Percentiles rank a stretch among this genome's conserved stretches.
Evolutionary conservation across 495 filamentous ascomycete genomes (phyloP).

Genomic region (Pyrenula massariospora): DNA sequence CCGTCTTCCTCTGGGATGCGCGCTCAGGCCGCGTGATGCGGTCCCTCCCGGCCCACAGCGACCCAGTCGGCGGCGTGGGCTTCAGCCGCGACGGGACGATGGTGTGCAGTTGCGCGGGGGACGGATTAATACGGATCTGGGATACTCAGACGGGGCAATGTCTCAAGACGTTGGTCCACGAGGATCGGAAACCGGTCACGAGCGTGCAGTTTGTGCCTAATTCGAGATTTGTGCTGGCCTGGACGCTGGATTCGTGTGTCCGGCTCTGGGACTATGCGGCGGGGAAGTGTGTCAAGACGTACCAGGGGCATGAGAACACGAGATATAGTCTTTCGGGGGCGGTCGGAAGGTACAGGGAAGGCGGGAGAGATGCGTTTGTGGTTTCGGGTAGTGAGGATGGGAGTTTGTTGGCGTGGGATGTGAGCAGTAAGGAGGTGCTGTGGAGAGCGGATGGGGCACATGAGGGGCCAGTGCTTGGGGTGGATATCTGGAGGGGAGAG

Average conservation of each 20-base stretch:
- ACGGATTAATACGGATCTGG: slow-evolving; percentile 89
- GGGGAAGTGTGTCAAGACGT: slow-evolving; percentile 85
- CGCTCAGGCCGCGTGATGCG: slow-evolving; percentile 73
- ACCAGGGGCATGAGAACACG: slow-evolving; percentile 82
- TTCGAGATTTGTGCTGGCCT: slow-evolving; percentile 82
- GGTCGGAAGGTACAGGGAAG: slow-evolving; percentile 55
- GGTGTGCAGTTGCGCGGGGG: slow-evolving; percentile 76
- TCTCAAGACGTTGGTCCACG: slow-evolving; percentile 85
- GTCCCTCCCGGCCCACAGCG: slow-evolving; percentile 84
- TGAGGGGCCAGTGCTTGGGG: slow-evolving; percentile 70
- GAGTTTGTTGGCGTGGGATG: slow-evolving; percentile 78
- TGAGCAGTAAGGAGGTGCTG: slow-evolving; percentile 67
- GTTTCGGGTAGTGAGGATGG: slow-evolving; percentile 83
- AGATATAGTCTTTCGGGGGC: slow-evolving; percentile 72
- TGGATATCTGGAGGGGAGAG: slow-evolving; percentile 45
- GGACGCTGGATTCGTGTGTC: slow-evolving; percentile 79
- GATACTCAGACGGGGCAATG: slow-evolving; percentile 94
- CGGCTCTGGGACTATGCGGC: slow-evolving; percentile 91
- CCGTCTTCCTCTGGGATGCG: slow-evolving; percentile 93
- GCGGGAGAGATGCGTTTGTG: slow-evolving; percentile 44
- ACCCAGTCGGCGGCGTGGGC: slow-evolving; percentile 87
- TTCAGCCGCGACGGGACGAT: slow-evolving; percentile 88
- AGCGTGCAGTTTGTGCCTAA: slow-evolving; percentile 88
- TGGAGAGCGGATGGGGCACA: slow-evolving; percentile 57
- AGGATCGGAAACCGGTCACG: slow-evolving; percentile 89